Evolutionary conservation across 2,329 filamentous ascomycete species (phyloP).

Genomic region (Fusarium tricinctum): DNA sequence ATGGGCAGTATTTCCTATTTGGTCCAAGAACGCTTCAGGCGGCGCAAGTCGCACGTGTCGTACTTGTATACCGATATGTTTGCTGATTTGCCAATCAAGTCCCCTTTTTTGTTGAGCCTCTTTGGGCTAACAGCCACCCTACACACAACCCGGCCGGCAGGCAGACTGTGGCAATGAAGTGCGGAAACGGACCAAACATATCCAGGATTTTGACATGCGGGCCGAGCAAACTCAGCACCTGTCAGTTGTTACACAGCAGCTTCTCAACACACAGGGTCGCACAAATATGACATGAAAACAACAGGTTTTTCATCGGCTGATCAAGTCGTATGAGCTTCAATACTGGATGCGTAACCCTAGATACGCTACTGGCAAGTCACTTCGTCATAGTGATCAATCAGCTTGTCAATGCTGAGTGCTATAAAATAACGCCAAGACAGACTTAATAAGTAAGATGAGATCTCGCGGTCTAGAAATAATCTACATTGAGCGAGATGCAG

Average conservation of each 20-base stretch:
- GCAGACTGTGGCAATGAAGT: constrained; percentile 7
- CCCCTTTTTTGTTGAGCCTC: constrained; percentile 4
- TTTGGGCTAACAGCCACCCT: constrained; percentile 6
- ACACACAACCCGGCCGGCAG: constrained; percentile 3
- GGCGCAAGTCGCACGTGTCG: constrained; percentile 17
- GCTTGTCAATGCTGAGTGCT: constrained; percentile 5
- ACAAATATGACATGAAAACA: constrained; percentile 17
- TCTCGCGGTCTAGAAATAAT: constrained; percentile 19
- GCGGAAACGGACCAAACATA: constrained; percentile 11
- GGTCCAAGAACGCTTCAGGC: not conserved
- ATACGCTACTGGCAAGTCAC: constrained; percentile 1
- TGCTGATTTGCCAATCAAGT: constrained; percentile 18
- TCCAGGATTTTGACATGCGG: constrained; percentile 2
- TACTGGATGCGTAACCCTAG: not conserved
- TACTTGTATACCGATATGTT: constrained; percentile 33
- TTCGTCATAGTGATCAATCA: too few species aligned
- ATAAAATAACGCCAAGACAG: constrained; percentile 5
- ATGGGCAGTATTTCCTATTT: constrained; percentile 1
- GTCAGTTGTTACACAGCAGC: constrained; percentile 34
- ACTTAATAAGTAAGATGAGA: constrained; percentile 2
- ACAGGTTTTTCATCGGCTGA: constrained; percentile 20
- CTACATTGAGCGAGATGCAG: constrained; percentile 12
- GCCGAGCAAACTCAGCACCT: constrained; percentile 17
- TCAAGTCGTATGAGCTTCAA: constrained; percentile 11
- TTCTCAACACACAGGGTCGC: constrained; percentile 10